These are phyloP conservation scores for Cercospora sojina DNA, from an alignment of 2,329 filamentous ascomycete species.

Conservation along the genomic window DNA sequence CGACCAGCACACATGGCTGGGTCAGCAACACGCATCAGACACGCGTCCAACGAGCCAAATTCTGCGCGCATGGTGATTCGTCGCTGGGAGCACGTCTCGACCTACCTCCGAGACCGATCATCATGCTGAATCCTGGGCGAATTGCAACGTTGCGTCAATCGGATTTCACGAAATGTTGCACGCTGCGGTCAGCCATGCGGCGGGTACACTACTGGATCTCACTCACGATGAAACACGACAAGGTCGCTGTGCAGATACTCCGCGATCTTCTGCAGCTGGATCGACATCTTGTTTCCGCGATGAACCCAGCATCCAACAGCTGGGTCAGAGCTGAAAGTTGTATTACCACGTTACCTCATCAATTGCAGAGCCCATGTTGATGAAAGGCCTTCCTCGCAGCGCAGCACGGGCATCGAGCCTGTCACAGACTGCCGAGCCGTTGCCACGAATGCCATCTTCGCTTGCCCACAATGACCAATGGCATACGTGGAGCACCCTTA, in stretches of 20 bases:
- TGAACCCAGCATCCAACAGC: not conserved
- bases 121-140: not conserved
- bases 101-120: not conserved
- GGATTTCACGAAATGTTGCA: not conserved
- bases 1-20: not conserved
- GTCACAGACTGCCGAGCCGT: not conserved
- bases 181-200: not conserved
- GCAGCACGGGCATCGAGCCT: not conserved
- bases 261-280: not conserved
- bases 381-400: not conserved
- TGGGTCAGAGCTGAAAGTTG: not conserved
- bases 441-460: not conserved
- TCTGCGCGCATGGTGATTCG: not conserved
- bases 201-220: not conserved
- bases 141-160: not conserved
- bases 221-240: not conserved
- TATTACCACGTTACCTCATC: not conserved
- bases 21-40: not conserved
- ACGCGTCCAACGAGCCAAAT: not conserved
- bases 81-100: not conserved
- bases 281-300: not conserved
- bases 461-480: not conserved
- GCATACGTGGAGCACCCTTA: not conserved
- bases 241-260: not conserved
- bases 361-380: not conserved